Base-by-base conservation (phyloP, 352 stramenopile genomes). In the Phytophthora sp. region DNA sequence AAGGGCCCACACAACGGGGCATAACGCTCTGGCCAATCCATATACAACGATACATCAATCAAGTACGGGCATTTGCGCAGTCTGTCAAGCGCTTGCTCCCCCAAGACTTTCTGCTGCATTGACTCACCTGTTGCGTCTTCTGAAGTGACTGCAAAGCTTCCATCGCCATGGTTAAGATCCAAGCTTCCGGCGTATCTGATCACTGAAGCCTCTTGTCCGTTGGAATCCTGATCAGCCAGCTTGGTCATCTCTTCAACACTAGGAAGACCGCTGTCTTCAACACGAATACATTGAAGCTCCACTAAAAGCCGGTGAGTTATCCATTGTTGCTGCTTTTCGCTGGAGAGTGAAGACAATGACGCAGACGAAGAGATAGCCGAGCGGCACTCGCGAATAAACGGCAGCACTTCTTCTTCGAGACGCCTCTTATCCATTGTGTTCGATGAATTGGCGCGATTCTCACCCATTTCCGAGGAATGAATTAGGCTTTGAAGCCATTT, bases 61-160 rank as follows among this genome's bases (percentile, higher is more conserved):
- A 94, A 75, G 56, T 69, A 90, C 21, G 86, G 86, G 54, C 82
- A 88, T 30, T 72, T 54, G 30, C 73, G 69, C 53, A 94, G 62
- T 7, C 77, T 73, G 18, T 63, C 74, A 7, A 81, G 57, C 15
- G 82, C 82, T 61, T 86, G 73, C 51, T 78, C 62, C 23, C 68
- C 77, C 50, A 79, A 72, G 42, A 73, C 63, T 66, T 59, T 69
- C 53, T 47, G 55, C 57, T 66, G 73, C 49, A 24, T 44, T 39
- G 59, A 85, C 73, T 82, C 71, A 89, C 76, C 73, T 90, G 76
- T 73, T 36, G 27, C 35, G 23, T 62, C 47, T 26, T 66, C n/a
- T n/a, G n/a, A n/a, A n/a, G n/a, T n/a, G n/a, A n/a, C n/a, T n/a
- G n/a, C 24, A 21, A 45, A 42, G 35, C 50, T 61, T 23, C 13